Evolutionary conservation across 2,329 filamentous ascomycete species (phyloP), one percentile per base, ranked within the genome.

Genomic region (Sordariomycetes sp.): DNA sequence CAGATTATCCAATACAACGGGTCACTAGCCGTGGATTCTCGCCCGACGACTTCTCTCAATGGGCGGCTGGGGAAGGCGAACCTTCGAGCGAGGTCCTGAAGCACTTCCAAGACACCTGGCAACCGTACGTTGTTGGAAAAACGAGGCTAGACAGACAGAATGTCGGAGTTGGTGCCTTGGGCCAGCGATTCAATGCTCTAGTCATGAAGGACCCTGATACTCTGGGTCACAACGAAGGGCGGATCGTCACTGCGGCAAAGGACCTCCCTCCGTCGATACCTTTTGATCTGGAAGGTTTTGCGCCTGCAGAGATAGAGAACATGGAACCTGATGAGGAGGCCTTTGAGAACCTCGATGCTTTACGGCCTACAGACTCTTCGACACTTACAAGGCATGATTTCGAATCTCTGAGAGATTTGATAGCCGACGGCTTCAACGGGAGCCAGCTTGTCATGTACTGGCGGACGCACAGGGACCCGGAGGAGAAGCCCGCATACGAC

Each of bases 391-490:
- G 50, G 21, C 51, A 46, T 0, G 57, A 68, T 6, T 72, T 71
- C 34, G 46, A 55, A 4, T 50, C 53, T 10, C 45, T 76, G 11
- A 44, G 57, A 18, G 38, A 51, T 1, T 40, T 45, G 4, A 51
- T 75, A 6, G 30, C 49, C 10, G 41, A 55, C 0, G 66, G 71
- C 7, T 76, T 76, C 45, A 66, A 67, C 0, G 46, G 37, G 1
- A 23, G 43, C 0, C 72, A 76, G 42, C 52, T 77, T 14, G 38
- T 37, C 8, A 43, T 47, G 3, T 77, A 76, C 38, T 44, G 66
- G 16, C 42, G 38, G 3, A 26, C 30, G 19, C 27, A 17, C 12
- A 21, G 38, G 21, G n/a, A 39, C 15, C 8, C 28, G 6, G 26
- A 23, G 10, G 36, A 39, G 8, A 30, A 32, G 12, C 37, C 17